Evolutionary conservation across 805 yeast species (phyloP), one percentile per base, ranked within the genome.

Genomic region (Torulaspora quercuum): DNA sequence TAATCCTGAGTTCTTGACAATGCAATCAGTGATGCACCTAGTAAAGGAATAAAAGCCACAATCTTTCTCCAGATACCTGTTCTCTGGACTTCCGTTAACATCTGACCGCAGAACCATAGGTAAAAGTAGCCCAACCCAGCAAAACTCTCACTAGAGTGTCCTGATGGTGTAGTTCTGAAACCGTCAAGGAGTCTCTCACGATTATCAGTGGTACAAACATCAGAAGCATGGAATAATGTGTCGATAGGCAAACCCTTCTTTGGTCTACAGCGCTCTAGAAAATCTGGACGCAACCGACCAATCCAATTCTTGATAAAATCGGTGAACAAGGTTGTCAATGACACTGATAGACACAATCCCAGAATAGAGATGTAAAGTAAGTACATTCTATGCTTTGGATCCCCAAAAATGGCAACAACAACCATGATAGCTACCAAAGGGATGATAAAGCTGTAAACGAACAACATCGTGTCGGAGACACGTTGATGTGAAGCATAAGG

Each of bases 281-380:
- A 85, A 61, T 90, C 98, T 0, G 98, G 98, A 42, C 98, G 70
- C 44, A 82, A 85, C 55, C 96, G 74, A 4, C 96, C 97, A 37
- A 90, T 76, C 77, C 84, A 78, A 54, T 82, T 78, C 64, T 90
- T 90, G 42, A 86, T 57, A 10, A 80, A 65, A 52, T 86, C 86
- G 3, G 95, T 85, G 34, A 82, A 52, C 18, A 81, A 65, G 26
- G 77, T 69, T 18, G 84, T 76, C 9, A 79, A 61, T 12, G 76
- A 68, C 39, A 82, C 65, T 0, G 88, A 69, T 1, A 85, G 61
- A 7, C 66, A 57, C 16, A 85, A 67, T 1, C 95, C 95, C 15
- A 89, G 46, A 0, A 80, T 42, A 0, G 94, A 77, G 12, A 81
- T 63, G 52, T 76, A 81, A 9, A 81, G 63, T 17, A 82, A 68